Conservation (phyloP, 371 early-diverging fungal species). For the Zancudomyces culisetae region DNA sequence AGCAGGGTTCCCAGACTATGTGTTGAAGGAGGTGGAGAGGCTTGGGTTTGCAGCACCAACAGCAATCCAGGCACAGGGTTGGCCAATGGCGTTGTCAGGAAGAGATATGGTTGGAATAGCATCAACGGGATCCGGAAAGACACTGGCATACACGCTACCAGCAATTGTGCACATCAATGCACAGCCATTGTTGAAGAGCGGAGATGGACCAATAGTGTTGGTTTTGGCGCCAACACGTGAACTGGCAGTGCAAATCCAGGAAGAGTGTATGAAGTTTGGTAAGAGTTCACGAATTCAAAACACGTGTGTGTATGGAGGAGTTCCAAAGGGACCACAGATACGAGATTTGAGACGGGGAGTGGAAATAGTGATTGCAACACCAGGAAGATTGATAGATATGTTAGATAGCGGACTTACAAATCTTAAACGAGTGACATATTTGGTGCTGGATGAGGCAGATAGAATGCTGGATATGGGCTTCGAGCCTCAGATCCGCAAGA, state of each 20-base stretch:
- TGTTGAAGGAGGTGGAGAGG: constrained; percentile 64
- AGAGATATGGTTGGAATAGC: constrained; percentile 97
- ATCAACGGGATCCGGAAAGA: constrained; percentile 98
- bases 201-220: constrained; percentile 94
- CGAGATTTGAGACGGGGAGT: constrained; percentile 74
- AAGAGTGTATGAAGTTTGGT: constrained; percentile 85
- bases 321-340: constrained; percentile 86
- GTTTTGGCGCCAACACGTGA: constrained; percentile 88
- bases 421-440: constrained; percentile 70
- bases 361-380: constrained; percentile 98
- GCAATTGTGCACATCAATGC: constrained; percentile 97
- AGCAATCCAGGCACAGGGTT: constrained; percentile 96
- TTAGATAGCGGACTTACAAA: constrained; percentile 72
- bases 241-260: constrained; percentile 86
- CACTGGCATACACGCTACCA: constrained; percentile 91
- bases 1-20: constrained; percentile 64
- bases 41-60: constrained; percentile 86
- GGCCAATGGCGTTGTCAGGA: constrained; percentile 98
- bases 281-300: constrained; percentile 70
- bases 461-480: constrained; percentile 99
- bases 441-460: constrained; percentile 97
- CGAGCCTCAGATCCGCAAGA: constrained; percentile 97
- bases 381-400: constrained; percentile 98
- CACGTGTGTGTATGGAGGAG: constrained; percentile 94
- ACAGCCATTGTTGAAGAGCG: constrained; percentile 80